Conservation (phyloP, 805 yeast genomes). For the Candida nanaspora region DNA sequence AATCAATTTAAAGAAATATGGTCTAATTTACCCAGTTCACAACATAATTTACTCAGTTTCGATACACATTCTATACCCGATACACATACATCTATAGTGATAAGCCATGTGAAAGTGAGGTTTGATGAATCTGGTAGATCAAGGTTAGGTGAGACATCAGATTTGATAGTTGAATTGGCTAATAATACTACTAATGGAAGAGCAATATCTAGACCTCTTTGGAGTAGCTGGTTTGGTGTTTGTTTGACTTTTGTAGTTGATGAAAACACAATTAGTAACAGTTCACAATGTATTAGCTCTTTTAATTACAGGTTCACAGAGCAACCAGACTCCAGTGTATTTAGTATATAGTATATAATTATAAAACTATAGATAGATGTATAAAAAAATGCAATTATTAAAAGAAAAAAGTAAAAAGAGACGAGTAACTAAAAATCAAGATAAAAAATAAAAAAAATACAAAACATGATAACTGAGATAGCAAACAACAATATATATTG, state of each 20-base stretch:
- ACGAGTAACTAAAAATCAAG: no score
- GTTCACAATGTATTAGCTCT: constrained; percentile 42
- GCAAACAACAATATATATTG: no score
- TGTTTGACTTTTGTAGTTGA: constrained; percentile 54
- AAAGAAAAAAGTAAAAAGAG: neutral
- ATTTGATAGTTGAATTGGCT: constrained; percentile 26
- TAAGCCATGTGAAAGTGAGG: constrained; percentile 49
- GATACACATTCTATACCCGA: constrained; percentile 51
- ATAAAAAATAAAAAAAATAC: no score
- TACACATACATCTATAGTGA: constrained; percentile 34
- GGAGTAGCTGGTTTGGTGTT: constrained; percentile 71
- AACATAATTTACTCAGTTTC: constrained; percentile 54
- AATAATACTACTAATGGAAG: constrained; percentile 1
- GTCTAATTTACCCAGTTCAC: constrained; percentile 49
- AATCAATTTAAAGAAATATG: constrained; percentile 50
- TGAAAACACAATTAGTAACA: constrained; percentile 25
- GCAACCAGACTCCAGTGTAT: constrained; percentile 39
- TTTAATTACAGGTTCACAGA: constrained; percentile 62
- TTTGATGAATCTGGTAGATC: constrained; percentile 74
- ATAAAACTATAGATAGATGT: neutral
- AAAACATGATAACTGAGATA: no score
- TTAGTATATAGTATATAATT: neutral
- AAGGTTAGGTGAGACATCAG: constrained; percentile 58
- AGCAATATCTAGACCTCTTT: constrained; percentile 35
- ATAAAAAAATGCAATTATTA: neutral